Conservation (phyloP, 805 yeast genomes). For the Hanseniaspora lindneri region DNA sequence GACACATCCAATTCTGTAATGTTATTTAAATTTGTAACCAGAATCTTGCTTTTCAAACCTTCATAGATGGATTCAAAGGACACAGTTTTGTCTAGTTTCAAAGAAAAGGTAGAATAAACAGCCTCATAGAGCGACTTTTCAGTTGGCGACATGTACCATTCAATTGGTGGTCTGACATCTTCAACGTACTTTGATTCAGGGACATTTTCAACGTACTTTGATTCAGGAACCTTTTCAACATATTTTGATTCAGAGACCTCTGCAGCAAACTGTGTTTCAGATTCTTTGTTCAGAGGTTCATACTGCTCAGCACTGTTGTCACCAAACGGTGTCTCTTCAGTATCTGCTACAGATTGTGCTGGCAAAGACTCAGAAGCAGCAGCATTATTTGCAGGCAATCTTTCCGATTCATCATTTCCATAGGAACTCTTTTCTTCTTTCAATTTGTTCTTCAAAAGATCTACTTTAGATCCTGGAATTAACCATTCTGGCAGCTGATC, state of each 20-base stretch:
- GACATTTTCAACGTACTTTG: not conserved
- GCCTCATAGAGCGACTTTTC: conserved; percentile 70
- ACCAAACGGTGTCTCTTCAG: conserved; percentile 15
- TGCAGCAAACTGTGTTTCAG: not conserved
- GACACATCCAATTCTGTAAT: conserved; percentile 78
- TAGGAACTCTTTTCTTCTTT: conserved; percentile 24
- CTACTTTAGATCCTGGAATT: conserved; percentile 79
- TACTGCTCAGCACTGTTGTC: not conserved
- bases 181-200: not conserved
- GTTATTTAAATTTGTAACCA: conserved; percentile 41
- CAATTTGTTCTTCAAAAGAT: conserved; percentile 62
- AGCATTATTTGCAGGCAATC: no score
- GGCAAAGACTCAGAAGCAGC: not conserved
- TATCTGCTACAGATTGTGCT: not conserved
- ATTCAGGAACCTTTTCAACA: conserved; percentile 1
- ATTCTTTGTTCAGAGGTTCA: not conserved
- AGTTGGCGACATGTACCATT: conserved; percentile 92
- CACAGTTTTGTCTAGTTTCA: conserved; percentile 75
- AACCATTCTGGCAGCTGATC: conserved; percentile 76
- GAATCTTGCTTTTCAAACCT: conserved; percentile 36
- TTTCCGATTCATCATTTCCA: not conserved
- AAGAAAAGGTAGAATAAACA: conserved; percentile 41
- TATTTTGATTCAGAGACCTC: not conserved
- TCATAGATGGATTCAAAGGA: conserved; percentile 58
- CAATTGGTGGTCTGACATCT: conserved; percentile 38